Conservation (phyloP, 2,329 filamentous ascomycete genomes). For the Apiospora koreana region DNA sequence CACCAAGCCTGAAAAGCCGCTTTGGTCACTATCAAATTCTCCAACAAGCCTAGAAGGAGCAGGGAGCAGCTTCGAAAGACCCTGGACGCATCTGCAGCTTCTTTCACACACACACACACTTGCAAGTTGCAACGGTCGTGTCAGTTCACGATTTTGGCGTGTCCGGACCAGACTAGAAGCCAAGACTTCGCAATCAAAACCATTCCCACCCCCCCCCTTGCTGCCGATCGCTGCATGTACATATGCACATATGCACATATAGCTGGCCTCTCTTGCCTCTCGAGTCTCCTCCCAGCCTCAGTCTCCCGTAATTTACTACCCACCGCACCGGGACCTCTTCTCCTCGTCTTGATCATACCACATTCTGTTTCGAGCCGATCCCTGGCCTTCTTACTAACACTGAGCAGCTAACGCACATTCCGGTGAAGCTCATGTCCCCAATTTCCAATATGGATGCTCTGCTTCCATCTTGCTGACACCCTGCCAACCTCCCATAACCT, state of each 20-base stretch:
- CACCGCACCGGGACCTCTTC: background rate
- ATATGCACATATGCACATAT: background rate
- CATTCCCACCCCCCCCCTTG: background rate
- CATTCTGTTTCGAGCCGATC: background rate
- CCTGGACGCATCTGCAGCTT: background rate
- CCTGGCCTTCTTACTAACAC: background rate
- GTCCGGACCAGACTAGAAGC: too few species aligned
- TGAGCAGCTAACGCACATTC: background rate
- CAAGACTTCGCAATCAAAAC: background rate
- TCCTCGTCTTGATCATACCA: background rate
- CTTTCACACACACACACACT: background rate
- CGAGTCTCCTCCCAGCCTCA: background rate
- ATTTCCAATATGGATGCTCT: background rate
- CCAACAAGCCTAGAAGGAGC: background rate
- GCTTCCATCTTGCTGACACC: background rate
- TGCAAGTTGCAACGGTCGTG: background rate
- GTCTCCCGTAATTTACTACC: background rate
- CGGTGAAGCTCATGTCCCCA: background rate
- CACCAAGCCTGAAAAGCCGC: too few species aligned
- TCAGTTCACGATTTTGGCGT: background rate
- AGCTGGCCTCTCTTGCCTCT: background rate
- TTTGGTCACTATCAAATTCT: background rate
- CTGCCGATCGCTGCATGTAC: background rate
- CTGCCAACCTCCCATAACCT: background rate
- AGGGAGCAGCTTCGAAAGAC: background rate